A percentile compares a stretch with the other conserved stretches of the same genome.
Evolutionary conservation across 1,284 basidiomycete species (phyloP).

Genomic region (Microbotryum silenes-acaulis): DNA sequence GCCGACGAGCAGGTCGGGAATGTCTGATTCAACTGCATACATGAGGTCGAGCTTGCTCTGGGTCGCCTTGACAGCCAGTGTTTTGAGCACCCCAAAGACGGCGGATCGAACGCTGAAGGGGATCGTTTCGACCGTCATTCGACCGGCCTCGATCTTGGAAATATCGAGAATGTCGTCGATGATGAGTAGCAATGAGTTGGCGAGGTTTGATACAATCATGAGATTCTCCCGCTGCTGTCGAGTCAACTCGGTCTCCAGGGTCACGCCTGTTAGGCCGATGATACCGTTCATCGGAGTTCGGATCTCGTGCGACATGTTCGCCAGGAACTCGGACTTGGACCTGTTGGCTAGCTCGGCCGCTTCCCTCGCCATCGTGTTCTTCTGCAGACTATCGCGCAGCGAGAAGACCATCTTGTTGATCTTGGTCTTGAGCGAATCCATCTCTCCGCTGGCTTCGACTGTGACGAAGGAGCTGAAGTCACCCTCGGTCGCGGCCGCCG

Average conservation of each 20-base stretch:
- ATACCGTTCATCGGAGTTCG: conserved; percentile 98
- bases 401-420: conserved; percentile 99
- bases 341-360: conserved; percentile 89
- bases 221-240: conserved; percentile 87
- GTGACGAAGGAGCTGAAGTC: conserved; percentile 99
- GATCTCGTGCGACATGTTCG: conserved; percentile 91
- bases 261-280: conserved; percentile 98
- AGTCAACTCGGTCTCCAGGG: conserved; percentile 84
- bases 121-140: conserved; percentile 99
- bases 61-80: conserved; percentile 91
- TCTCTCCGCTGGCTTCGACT: conserved; percentile 95
- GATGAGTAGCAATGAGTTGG: conserved; percentile 86
- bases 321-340: conserved; percentile 95
- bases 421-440: conserved; percentile 99
- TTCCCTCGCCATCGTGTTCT: conserved; percentile 96
- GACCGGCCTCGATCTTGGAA: conserved; percentile 95
- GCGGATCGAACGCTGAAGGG: conserved; percentile 96
- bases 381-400: conserved; percentile 92
- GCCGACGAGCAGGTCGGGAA: conserved; percentile 93
- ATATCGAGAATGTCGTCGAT: conserved; percentile 98
- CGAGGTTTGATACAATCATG: conserved; percentile 89
- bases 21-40: conserved; percentile 91
- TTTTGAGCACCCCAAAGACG: conserved; percentile 96
- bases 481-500: conserved; percentile 95
- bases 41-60: conserved; percentile 96